phyloP scores from a whole-genome alignment of 2,329 filamentous ascomycete genomes.

The Xylaria arbuscula region DNA sequence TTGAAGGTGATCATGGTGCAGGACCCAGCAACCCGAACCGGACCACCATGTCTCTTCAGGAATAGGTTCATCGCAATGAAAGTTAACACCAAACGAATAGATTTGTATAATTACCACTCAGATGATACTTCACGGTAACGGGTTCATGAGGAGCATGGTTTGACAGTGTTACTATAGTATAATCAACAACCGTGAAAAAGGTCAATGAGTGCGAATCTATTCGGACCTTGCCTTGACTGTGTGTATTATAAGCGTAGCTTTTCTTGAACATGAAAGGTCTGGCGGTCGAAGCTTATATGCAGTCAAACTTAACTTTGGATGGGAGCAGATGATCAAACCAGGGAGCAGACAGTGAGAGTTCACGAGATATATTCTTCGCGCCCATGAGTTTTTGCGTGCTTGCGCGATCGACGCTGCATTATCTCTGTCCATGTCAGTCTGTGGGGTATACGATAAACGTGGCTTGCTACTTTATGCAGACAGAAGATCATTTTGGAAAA shows the following conservation, averaged over 20 bases:
- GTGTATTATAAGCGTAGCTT: not conserved
- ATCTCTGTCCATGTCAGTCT: too few species aligned
- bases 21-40: not conserved
- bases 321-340: not conserved
- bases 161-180: slow-evolving; percentile 24
- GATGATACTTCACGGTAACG: not conserved
- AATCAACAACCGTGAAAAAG: slow-evolving; percentile 10
- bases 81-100: not conserved
- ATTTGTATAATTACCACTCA: not conserved
- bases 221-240: not conserved
- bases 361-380: not conserved
- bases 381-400: not conserved
- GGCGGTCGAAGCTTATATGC: not conserved
- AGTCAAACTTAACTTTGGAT: not conserved
- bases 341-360: not conserved
- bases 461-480: too few species aligned
- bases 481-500: too few species aligned
- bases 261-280: not conserved
- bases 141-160: not conserved
- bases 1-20: not conserved
- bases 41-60: not conserved
- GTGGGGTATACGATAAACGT: too few species aligned
- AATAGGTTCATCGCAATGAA: not conserved
- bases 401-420: too few species aligned
- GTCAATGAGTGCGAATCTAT: not conserved